phyloP scores from a whole-genome alignment of 1,139 yeast genomes.

The Diutina catenulata region DNA sequence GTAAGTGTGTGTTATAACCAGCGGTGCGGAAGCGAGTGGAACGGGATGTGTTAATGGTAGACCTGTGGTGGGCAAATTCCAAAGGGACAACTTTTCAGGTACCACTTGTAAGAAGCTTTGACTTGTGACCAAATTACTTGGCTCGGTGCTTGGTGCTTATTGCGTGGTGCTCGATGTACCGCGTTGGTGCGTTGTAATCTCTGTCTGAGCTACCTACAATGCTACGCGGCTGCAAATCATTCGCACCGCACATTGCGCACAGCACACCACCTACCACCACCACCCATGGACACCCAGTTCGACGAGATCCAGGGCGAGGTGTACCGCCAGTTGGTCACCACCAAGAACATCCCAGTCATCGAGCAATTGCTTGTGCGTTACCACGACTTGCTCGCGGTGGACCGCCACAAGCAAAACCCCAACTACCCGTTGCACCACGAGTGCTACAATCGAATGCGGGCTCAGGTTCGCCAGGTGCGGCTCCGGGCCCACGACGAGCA shows the following conservation, averaged over 20 bases:
- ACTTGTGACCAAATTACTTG: too few species aligned
- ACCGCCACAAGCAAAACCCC: background rate
- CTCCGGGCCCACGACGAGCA: background rate
- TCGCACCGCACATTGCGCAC: background rate
- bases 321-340: slow-evolving; percentile 1
- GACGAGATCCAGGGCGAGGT: background rate
- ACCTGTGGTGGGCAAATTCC: too few species aligned
- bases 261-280: background rate
- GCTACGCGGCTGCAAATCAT: too few species aligned
- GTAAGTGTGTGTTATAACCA: too few species aligned
- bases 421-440: background rate
- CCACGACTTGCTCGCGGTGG: background rate
- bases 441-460: background rate
- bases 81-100: too few species aligned
- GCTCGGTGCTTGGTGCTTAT: too few species aligned
- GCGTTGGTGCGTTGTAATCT: too few species aligned
- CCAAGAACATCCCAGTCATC: background rate
- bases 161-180: too few species aligned
- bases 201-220: too few species aligned
- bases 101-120: too few species aligned
- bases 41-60: too few species aligned
- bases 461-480: background rate
- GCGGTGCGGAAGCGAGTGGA: too few species aligned
- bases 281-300: background rate
- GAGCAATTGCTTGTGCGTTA: background rate